Conservation (phyloP, 2,329 filamentous ascomycete genomes). For the Ilyonectria robusta region DNA sequence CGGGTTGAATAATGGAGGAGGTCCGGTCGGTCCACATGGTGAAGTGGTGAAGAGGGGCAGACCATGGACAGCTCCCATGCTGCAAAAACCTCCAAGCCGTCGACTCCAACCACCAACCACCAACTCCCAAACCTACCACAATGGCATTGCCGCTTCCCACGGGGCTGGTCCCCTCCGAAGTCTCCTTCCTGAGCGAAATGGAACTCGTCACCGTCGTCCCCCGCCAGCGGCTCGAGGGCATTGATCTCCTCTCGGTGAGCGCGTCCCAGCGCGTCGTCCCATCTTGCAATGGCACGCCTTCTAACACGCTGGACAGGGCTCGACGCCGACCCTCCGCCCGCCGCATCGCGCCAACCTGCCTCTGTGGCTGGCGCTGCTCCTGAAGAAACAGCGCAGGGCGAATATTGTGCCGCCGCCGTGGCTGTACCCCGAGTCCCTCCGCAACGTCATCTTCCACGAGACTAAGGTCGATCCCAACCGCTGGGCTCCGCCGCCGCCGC, state of each 20-base stretch:
- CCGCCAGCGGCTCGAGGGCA: conserved; percentile 88
- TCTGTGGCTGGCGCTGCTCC: conserved; percentile 93
- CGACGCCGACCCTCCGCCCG: conserved; percentile 82
- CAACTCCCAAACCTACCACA: conserved; percentile 15
- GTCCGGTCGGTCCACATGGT: neutral
- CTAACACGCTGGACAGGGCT: conserved; percentile 70
- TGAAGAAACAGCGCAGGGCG: conserved; percentile 93
- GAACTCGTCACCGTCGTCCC: conserved; percentile 94
- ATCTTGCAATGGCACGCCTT: conserved; percentile 30
- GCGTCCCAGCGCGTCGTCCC: conserved; percentile 36
- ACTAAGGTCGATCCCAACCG: conserved; percentile 78
- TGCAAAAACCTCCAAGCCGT: conserved; percentile 33
- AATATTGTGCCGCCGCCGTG: conserved; percentile 94
- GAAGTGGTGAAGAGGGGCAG: conserved; percentile 28
- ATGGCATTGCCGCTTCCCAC: conserved; percentile 67
- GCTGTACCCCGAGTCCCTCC: conserved; percentile 83
- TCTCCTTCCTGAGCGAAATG: conserved; percentile 97
- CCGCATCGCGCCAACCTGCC: conserved; percentile 85
- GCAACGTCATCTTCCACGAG: conserved; percentile 84
- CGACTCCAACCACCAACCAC: conserved; percentile 19
- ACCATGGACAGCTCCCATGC: conserved; percentile 14
- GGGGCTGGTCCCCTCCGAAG: conserved; percentile 85
- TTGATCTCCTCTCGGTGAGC: conserved; percentile 88
- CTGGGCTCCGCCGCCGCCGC: conserved; percentile 83
- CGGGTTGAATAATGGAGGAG: neutral